Evolutionary conservation across 345 rosid genomes (phyloP).

Genomic region (Psidium friedrichsthalianum): DNA sequence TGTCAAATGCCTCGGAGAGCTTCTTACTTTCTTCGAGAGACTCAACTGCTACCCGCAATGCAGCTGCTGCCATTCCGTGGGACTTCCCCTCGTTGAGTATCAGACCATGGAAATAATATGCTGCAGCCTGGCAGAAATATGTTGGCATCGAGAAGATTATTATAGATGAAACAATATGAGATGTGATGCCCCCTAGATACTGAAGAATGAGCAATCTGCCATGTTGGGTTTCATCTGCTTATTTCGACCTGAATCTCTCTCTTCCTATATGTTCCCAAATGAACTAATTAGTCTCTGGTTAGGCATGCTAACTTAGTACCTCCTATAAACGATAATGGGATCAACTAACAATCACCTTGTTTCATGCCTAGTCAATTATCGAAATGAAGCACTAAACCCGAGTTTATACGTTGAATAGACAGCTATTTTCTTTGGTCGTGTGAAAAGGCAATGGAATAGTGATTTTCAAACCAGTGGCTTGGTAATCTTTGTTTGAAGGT

Average conservation of each 20-base stretch:
- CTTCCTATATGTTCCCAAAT: neutral
- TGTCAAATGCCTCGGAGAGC: slow-evolving; percentile 64
- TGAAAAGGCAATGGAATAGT: neutral
- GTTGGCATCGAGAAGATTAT: neutral
- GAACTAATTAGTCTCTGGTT: neutral
- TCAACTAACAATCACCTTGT: neutral
- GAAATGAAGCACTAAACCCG: neutral
- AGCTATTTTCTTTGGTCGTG: neutral
- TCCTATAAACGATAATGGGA: neutral
- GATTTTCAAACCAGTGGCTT: neutral
- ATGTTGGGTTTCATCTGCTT: neutral
- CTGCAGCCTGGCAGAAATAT: slow-evolving; percentile 65
- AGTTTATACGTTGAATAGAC: neutral
- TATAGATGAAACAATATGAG: neutral
- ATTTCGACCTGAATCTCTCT: neutral
- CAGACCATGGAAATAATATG: slow-evolving; percentile 97
- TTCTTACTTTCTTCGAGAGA: slow-evolving; percentile 75
- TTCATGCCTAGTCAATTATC: neutral
- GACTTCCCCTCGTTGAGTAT: slow-evolving; percentile 93
- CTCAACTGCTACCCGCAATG: slow-evolving; percentile 90
- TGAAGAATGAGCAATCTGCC: neutral
- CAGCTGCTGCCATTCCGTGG: slow-evolving; percentile 97
- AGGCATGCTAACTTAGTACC: neutral
- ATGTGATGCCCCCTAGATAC: neutral
- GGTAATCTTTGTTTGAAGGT: neutral